These are phyloP conservation scores for Solanum acaule DNA, from an alignment of 257 asterid species.

Conservation along the genomic window DNA sequence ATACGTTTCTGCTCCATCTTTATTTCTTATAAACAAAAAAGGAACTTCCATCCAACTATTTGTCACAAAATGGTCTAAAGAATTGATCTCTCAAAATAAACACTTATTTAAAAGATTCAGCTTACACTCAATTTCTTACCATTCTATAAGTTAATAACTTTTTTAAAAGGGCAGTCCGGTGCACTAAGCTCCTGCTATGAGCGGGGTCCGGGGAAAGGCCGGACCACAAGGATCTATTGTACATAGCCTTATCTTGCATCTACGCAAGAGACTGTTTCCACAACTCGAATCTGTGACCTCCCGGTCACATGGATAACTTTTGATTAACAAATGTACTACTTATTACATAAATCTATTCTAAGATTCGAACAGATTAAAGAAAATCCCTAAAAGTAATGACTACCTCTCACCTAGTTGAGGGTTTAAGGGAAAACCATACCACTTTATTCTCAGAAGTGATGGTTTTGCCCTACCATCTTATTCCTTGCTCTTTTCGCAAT, in stretches of 20 bases:
- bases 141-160: not conserved
- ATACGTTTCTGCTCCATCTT: not conserved
- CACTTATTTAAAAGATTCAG: not conserved
- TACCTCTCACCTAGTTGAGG: not conserved
- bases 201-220: not conserved
- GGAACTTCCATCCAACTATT: not conserved
- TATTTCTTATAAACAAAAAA: not conserved
- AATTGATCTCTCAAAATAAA: not conserved
- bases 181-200: not conserved
- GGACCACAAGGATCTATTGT: not conserved
- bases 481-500: not conserved
- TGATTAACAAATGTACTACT: not conserved
- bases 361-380: not conserved
- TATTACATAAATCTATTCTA: not conserved
- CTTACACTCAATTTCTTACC: not conserved
- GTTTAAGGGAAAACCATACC: not conserved
- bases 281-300: not conserved
- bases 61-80: not conserved
- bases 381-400: not conserved
- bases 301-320: not conserved
- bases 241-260: not conserved
- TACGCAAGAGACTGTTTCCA: not conserved
- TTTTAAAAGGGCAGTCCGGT: not conserved
- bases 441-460: not conserved
- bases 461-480: not conserved